These are phyloP conservation scores for Acanthamoeba divionensis DNA, from an alignment of 208 protist species.

Conservation along the genomic window DNA sequence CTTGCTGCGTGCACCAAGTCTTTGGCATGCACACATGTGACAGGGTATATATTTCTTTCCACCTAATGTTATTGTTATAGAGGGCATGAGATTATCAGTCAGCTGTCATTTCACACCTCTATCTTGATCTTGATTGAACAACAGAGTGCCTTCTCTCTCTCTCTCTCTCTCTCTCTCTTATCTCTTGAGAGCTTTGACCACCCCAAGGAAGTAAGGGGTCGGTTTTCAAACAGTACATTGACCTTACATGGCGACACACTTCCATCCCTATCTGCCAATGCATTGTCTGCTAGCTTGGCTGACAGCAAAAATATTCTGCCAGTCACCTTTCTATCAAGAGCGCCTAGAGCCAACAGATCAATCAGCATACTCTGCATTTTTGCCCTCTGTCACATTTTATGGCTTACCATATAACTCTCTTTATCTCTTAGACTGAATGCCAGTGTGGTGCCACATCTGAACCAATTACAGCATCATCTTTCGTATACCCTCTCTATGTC, in stretches of 20 bases:
- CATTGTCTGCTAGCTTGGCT: not conserved
- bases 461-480: not conserved
- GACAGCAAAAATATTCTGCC: too few relatives aligned
- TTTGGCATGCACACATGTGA: constrained; percentile 46
- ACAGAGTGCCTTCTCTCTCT: too few relatives aligned
- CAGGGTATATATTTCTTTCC: not conserved
- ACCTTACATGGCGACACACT: too few relatives aligned
- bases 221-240: too few relatives aligned
- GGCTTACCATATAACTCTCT: not conserved
- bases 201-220: too few relatives aligned
- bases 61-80: too few relatives aligned
- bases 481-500: constrained; percentile 19
- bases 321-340: too few relatives aligned
- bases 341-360: not conserved
- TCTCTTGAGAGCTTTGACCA: too few relatives aligned
- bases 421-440: constrained; percentile 30
- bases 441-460: constrained; percentile 32
- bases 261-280: not conserved
- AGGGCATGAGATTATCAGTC: too few relatives aligned
- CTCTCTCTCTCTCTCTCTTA: too few relatives aligned
- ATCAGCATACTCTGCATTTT: not conserved
- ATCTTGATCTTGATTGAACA: too few relatives aligned
- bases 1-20: constrained; percentile 26
- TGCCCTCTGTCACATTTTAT: not conserved
- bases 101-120: too few relatives aligned